Evolutionary conservation across 331 rosid species (phyloP), one percentile per base, ranked within the genome.

Genomic region (Quercus phellos): DNA sequence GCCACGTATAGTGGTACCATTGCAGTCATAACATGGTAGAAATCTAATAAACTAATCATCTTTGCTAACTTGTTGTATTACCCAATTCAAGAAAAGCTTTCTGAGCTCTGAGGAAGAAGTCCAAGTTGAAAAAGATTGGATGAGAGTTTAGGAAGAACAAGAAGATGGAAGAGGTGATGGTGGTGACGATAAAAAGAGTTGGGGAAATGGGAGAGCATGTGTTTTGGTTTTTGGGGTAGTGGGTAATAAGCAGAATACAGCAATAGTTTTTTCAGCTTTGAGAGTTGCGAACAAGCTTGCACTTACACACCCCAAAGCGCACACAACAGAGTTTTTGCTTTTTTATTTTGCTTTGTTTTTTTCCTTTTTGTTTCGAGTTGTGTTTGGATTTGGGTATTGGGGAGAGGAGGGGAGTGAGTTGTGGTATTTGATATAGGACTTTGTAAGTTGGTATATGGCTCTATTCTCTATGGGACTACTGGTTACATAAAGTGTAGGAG

Each of bases 1-100:
- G 98, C 97, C 77, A 91, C 97, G 72, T 93, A 93, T 0, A 93
- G 93, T 6, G 98, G 98, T 35, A 93, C 95, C 90, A 91, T 88
- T 72, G 98, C 90, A 3, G 98, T 93, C 97, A 93, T 91, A 1
- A 93, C 98, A 79, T 93, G 93, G 83, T 93, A 93, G 70, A 93
- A 91, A 72, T 93, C 97, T 4, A 68, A 56, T 76, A 90, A 70
- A 16, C 88, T 85, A n/a, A 93, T 93, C 98, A 93, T 94, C 3
- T 75, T 86, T 13, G 22, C 54, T 10, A 21, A 54, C 24, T 54
- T 81, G 14, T 13, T 22, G 38, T 3, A 69, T 3, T 43, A 68
- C 68, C 63, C n/a, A 29, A 50, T 72, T 66, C 54, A 72, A 43
- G 9, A 55, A 42, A 55, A 2, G 55, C 12, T 17, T 11, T 22